phyloP scores from a whole-genome alignment of 495 filamentous ascomycete genomes.

The Endocarpon pusillum region DNA sequence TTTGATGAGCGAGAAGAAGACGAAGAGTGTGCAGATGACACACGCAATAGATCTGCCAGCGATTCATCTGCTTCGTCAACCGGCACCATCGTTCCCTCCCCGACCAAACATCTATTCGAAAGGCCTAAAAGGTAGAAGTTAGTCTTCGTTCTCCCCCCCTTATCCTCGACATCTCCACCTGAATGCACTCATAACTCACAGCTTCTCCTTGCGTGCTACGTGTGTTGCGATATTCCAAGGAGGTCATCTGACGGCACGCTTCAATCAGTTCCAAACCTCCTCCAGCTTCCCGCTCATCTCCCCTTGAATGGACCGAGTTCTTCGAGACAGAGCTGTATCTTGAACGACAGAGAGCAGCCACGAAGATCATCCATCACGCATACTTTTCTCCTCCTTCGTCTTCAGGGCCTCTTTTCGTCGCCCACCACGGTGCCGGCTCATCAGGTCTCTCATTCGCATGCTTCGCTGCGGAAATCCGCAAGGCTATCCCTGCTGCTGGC shows the following conservation, averaged over 20 bases:
- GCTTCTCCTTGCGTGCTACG: too few relatives aligned
- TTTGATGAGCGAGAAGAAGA: constrained; percentile 32
- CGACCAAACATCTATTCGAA: constrained; percentile 55
- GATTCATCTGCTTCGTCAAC: constrained; percentile 69
- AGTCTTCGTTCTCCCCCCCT: too few relatives aligned
- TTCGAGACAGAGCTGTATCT: constrained; percentile 76
- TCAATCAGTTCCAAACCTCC: constrained; percentile 4
- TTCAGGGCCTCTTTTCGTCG: constrained; percentile 65
- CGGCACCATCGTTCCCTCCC: constrained; percentile 71
- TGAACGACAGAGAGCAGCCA: constrained; percentile 21
- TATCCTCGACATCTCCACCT: too few relatives aligned
- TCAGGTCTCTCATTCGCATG: constrained; percentile 77
- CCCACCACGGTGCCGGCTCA: constrained; percentile 81
- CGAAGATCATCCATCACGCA: constrained; percentile 55
- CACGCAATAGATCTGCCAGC: too few relatives aligned
- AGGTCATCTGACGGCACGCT: constrained; percentile 3
- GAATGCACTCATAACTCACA: too few relatives aligned
- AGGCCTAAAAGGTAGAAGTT: constrained; percentile 41
- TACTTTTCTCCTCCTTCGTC: constrained; percentile 51
- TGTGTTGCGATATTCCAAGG: constrained; percentile 5
- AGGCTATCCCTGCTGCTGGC: constrained; percentile 62
- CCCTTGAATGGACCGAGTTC: constrained; percentile 72
- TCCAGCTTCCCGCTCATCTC: constrained; percentile 19
- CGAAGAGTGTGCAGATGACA: constrained; percentile 43
- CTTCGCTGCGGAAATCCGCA: constrained; percentile 58